phyloP scores from a whole-genome alignment of 768 basidiomycete species.

The Myochromella boudieri region DNA sequence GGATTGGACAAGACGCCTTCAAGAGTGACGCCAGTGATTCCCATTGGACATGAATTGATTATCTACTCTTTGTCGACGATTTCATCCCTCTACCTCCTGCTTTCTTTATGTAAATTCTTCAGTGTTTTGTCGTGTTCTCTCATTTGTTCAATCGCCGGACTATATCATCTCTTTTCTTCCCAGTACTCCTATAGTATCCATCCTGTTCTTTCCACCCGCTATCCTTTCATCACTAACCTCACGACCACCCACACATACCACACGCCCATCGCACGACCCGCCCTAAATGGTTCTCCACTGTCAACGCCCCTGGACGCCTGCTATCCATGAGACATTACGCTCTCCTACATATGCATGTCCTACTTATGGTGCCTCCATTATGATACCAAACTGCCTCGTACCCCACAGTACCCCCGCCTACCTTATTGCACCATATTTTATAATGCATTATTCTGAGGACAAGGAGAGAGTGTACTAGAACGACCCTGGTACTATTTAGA shows the following conservation, averaged over 20 bases:
- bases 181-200: background rate
- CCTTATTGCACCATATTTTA: background rate
- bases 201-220: background rate
- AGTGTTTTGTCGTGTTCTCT: too few species aligned
- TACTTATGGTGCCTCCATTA: background rate
- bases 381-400: background rate
- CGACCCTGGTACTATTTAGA: too few species aligned
- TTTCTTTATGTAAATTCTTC: too few species aligned
- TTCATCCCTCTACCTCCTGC: too few species aligned
- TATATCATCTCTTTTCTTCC: too few species aligned
- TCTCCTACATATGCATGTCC: background rate
- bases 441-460: background rate
- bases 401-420: background rate
- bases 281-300: too few species aligned
- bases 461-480: background rate
- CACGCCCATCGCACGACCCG: background rate
- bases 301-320: background rate
- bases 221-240: background rate
- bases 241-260: background rate
- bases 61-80: too few species aligned
- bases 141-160: too few species aligned
- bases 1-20: conserved; percentile 1
- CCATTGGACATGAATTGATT: too few species aligned
- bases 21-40: too few species aligned
- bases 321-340: too few species aligned